Evolutionary conservation across 2,329 filamentous ascomycete genomes (phyloP), one percentile per base, ranked within the genome.

Genomic region (Ramularia endophylla): DNA sequence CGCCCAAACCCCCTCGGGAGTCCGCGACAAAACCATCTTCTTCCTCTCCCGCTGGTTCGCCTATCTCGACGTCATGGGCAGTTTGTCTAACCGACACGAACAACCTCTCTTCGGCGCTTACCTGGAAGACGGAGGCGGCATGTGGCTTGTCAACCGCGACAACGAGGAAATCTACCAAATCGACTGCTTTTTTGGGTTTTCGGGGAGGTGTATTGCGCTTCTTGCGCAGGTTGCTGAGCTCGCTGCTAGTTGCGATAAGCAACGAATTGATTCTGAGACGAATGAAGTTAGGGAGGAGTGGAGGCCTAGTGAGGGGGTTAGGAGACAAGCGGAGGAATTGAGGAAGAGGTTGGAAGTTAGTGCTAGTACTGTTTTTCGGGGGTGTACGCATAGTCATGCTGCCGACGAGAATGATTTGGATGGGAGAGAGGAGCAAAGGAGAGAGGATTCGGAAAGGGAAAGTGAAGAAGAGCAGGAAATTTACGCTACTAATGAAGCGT

Each of bases 11-110:
- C 54, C 58, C 2, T 63, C 69, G 52, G 58, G 57, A n/a, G 55
- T 55, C 12, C 52, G 58, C 8, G 72, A 81, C 55, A 70, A 77
- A 56, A 71, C 85, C 40, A 74, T 81, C 40, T 82, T 83, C 39
- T 92, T 94, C 57, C 72, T 92, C 8, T 81, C 78, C 51, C 79
- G 84, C 44, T 94, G 87, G 87, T 83, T 92, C 50, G 83, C 83
- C 2, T 92, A 92, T 62, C 73, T 94, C 15, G 86, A 92, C 56
- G 80, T 92, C 1, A 68, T 92, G 41, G 87, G 85, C 17, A 81
- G 78, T 30, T 69, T 94, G 18, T 81, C 69, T 40, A 69, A 65
- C 47, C 65, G 65, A 38, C 66, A 66, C 38, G 64, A 68, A 43
- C 56, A 57, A 27, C 68, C 68, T 0, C 55, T 73, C 2, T 62